Conservation (phyloP, 2,329 filamentous ascomycete species). For the Fusarium robinianum region DNA sequence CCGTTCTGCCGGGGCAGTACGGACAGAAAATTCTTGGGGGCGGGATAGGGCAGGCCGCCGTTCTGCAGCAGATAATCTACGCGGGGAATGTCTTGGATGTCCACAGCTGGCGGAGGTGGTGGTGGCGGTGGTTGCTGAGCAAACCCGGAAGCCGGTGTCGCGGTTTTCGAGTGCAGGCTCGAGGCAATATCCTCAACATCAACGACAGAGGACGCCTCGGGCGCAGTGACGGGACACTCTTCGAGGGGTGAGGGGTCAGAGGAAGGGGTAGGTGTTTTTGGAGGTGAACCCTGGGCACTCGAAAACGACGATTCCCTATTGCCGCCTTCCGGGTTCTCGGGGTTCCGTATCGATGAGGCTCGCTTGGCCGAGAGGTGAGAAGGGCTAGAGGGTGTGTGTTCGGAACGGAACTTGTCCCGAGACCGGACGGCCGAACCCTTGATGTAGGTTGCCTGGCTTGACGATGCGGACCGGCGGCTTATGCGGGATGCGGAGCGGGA, state of each 20-base stretch:
- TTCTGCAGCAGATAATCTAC: constrained; percentile 93
- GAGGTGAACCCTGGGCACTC: constrained; percentile 59
- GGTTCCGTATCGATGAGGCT: constrained; percentile 45
- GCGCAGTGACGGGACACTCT: constrained; percentile 49
- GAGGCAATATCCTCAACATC: constrained; percentile 44
- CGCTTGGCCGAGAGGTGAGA: constrained; percentile 44
- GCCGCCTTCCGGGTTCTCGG: constrained; percentile 44
- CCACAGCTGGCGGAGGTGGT: constrained; percentile 76
- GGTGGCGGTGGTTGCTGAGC: constrained; percentile 54
- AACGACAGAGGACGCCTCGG: constrained; percentile 41
- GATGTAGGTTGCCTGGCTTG: constrained; percentile 62
- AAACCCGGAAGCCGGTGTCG: constrained; percentile 43
- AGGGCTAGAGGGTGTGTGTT: constrained; percentile 42
- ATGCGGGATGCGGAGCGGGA: constrained; percentile 53
- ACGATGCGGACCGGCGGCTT: constrained; percentile 59
- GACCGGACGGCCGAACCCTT: constrained; percentile 43
- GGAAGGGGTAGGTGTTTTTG: constrained; percentile 64
- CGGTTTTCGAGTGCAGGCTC: constrained; percentile 44
- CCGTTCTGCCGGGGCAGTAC: constrained; percentile 62
- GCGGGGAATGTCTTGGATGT: constrained; percentile 72
- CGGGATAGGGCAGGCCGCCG: constrained; percentile 73
- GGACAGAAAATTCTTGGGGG: constrained; percentile 75
- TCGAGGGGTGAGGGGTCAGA: constrained; percentile 45
- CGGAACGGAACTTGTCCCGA: constrained; percentile 44
- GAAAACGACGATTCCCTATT: constrained; percentile 53